These are phyloP conservation scores for Globisporangium spinosum DNA, from an alignment of 352 stramenopile genomes.

Conservation along the genomic window DNA sequence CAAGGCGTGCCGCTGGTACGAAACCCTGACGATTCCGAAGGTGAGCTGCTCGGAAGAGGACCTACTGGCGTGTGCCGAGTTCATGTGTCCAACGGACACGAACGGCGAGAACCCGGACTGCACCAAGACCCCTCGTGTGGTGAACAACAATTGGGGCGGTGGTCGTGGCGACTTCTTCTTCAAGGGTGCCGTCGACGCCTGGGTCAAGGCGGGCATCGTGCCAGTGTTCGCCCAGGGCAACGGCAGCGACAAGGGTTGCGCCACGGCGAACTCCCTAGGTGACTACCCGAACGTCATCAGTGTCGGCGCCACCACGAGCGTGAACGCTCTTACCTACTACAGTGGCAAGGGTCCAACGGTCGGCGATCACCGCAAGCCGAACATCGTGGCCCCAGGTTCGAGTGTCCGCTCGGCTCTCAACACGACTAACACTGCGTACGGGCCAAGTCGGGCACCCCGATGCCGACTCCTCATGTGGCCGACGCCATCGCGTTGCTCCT, in stretches of 20 bases:
- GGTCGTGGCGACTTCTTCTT: slow-evolving; percentile 13
- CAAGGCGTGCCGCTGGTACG: neutral
- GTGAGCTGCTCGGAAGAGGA: too few relatives aligned
- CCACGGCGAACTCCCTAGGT: slow-evolving; percentile 19
- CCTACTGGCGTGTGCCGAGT: too few relatives aligned
- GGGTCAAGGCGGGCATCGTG: slow-evolving; percentile 23
- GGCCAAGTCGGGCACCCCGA: slow-evolving; percentile 3
- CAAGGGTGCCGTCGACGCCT: slow-evolving; percentile 19
- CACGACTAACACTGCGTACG: neutral
- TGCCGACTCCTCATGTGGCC: slow-evolving; percentile 26
- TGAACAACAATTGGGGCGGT: slow-evolving; percentile 14
- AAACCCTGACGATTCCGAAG: too few relatives aligned
- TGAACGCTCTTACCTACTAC: slow-evolving; percentile 15
- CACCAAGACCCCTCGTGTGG: slow-evolving; percentile 3
- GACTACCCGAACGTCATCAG: slow-evolving; percentile 27
- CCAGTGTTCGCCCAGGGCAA: slow-evolving; percentile 23
- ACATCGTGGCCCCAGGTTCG: slow-evolving; percentile 25
- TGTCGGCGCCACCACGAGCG: slow-evolving; percentile 21
- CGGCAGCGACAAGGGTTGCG: slow-evolving; percentile 8
- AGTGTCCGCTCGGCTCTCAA: slow-evolving; percentile 9
- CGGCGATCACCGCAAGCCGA: slow-evolving; percentile 19
- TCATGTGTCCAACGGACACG: slow-evolving; percentile 21
- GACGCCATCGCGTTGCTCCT: slow-evolving; percentile 25
- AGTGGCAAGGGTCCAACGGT: slow-evolving; percentile 19
- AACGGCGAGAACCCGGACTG: slow-evolving; percentile 21